Base-by-base conservation (phyloP, 2,329 filamentous ascomycete species). In the Thermoascus crustaceus region DNA sequence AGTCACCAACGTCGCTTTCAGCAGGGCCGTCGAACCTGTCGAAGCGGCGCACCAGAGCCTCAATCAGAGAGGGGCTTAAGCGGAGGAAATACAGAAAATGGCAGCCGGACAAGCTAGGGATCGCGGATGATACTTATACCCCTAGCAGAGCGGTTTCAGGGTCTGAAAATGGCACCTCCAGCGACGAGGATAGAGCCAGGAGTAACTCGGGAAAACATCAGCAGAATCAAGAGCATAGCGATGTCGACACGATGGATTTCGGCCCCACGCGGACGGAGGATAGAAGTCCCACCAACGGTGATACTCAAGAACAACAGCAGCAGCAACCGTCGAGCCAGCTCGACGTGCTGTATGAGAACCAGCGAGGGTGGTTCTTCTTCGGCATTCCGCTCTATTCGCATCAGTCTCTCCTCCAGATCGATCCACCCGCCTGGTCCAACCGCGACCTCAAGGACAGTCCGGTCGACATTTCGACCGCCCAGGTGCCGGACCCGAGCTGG, bases 401-500 rank as follows among this genome's bases (percentile, higher is more conserved):
- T 5, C 82, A 80, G 43, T 89, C 88, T 2, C 72, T 98, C 1
- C 78, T 94, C 22, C 82, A 85, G 41, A 75, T 94, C 32, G 91
- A 98, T 53, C 86, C 88, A 0, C 63, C 82, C 5, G 71, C 87
- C 1, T 98, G 91, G 91, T 85, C 88, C 32, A 94, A 87, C 47
- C 61, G 60, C 11, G 61, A 68, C 29, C 63, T 72, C 44, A 70
- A 70, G 40, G 66, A 72, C 9, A 78, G 73, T 32, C 67, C 76
- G 4, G 77, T 82, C 46, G 72, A 80, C 54, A 93, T 89, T 43
- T 76, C 80, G 40, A 95, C 86, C 41, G 87, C 89, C 0, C 88
- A 95, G 58, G 77, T 94, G 1, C 91, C 91, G 0, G 91, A 98
- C 55, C 91, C 91, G 4, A 85, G 81, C 43, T 98, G 91, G 91